Conservation (phyloP, 1,284 basidiomycete species). For the Ganoderma boninense region DNA sequence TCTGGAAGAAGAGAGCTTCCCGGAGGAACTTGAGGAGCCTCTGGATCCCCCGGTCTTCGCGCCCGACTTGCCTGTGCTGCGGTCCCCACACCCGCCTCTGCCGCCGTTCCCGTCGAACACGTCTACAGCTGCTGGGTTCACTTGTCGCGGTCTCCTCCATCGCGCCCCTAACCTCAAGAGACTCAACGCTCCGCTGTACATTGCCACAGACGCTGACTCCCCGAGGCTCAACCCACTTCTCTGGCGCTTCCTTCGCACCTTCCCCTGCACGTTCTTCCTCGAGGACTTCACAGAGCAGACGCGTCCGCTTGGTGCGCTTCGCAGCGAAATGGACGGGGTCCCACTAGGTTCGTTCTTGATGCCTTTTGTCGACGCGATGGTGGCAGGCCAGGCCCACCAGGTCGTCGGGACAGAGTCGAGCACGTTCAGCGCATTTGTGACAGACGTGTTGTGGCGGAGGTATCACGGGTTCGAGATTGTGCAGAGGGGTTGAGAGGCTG, state of each 20-base stretch:
- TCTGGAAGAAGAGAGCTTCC: constrained; percentile 46
- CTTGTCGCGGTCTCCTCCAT: constrained; percentile 49
- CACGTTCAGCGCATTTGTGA: constrained; percentile 76
- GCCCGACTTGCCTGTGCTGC: constrained; percentile 32
- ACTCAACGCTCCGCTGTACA: constrained; percentile 72
- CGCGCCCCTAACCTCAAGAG: constrained; percentile 41
- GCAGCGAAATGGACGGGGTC: constrained; percentile 63
- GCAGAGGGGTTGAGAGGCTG: constrained; percentile 50
- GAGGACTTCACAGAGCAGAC: constrained; percentile 56
- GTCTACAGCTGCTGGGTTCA: constrained; percentile 21
- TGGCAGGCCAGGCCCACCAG: constrained; percentile 62
- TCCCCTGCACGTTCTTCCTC: constrained; percentile 77
- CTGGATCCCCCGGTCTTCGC: constrained; percentile 27
- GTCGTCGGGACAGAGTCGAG: constrained; percentile 74
- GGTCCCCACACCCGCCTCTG: constrained; percentile 36
- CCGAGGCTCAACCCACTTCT: constrained; percentile 57
- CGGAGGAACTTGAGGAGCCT: constrained; percentile 20
- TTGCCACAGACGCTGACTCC: constrained; percentile 71
- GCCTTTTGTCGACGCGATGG: constrained; percentile 76
- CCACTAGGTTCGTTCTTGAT: constrained; percentile 57
- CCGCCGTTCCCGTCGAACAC: constrained; percentile 34
- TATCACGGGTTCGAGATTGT: constrained; percentile 63
- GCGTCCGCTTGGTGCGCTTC: constrained; percentile 48
- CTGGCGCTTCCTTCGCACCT: constrained; percentile 58
- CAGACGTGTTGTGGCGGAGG: constrained; percentile 70